Evolutionary conservation across 164 flowering plant genomes (phyloP), one percentile per base, ranked within the genome.

Genomic region (Cinnamomum chago): DNA sequence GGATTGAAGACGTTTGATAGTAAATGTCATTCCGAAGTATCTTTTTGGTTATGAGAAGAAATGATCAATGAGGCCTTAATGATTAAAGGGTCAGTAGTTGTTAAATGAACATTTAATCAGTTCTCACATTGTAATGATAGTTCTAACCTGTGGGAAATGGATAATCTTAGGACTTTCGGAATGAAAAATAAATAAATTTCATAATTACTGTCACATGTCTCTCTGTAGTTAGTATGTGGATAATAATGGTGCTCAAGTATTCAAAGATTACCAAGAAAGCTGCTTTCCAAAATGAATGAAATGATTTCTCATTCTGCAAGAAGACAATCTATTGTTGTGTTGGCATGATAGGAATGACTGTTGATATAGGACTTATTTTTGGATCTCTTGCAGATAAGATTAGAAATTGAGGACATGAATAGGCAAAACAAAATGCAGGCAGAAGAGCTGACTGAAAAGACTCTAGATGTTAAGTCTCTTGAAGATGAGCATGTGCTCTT

Each of bases 401-500:
- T 47, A 68, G 78, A 76, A 65, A 75, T 76, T 35, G 68, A 74
- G 60, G 74, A 70, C 22, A 68, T 79, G 17, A 68, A 30, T 50
- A 78, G 72, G 70, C 82, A 78, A 77, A 86, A 85, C 72, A 76
- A 81, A 33, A 18, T 65, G 70, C 80, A 80, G 24, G 35, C 13
- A 80, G 79, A 79, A 77, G 86, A 81, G 60, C 22, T 79, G 58
- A 25, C 60, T 20, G 64, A 55, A 27, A 80, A 74, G 70, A 75
- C 58, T 73, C 76, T 70, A 65, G 82, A 87, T 74, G 58, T 78
- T 50, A 72, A 79, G 30, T 77, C 76, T 58, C 83, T 85, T n/a
- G 85, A 88, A 60, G 83, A 80, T 70, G 88, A 90, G 70, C 80
- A 76, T 20, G 78, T 77, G 51, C 68, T 86, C 60, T 75, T 86